A percentile compares a stretch with the other conserved stretches of the same genome.
Conservation (phyloP, 2,329 filamentous ascomycete species). For the Colletotrichum noveboracense region DNA sequence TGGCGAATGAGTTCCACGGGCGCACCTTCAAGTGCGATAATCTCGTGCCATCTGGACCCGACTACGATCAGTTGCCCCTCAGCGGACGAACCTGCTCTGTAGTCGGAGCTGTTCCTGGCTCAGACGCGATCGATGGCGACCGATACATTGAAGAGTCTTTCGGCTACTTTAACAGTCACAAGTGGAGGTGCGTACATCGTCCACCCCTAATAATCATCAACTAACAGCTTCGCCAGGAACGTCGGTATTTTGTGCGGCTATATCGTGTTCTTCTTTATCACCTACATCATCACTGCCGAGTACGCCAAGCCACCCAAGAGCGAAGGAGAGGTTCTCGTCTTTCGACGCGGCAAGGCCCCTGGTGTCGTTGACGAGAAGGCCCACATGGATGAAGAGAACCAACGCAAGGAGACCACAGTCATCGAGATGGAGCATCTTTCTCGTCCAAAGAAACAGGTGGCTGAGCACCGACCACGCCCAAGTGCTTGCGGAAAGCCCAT, state of each 20-base stretch:
- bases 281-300: conserved; percentile 70
- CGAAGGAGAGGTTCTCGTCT: conserved; percentile 78
- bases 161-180: conserved; percentile 46
- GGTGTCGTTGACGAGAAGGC: conserved; percentile 36
- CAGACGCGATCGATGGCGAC: conserved; percentile 46
- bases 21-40: conserved; percentile 60
- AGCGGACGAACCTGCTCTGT: conserved; percentile 50
- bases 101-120: conserved; percentile 49
- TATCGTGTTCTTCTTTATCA: conserved; percentile 61
- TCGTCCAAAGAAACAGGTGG: not conserved
- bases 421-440: not conserved
- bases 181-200: conserved; percentile 42
- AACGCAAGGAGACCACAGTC: not conserved
- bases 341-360: conserved; percentile 49
- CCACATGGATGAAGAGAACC: conserved; percentile 4
- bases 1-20: conserved; percentile 81
- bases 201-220: accelerated
- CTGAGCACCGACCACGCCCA: not conserved
- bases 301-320: conserved; percentile 70
- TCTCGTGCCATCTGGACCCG: conserved; percentile 46
- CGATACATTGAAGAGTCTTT: conserved; percentile 48
- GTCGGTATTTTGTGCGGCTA: conserved; percentile 72
- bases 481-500: conserved; percentile 33
- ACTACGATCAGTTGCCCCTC: conserved; percentile 40
- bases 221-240: conserved; percentile 49